A percentile compares a stretch with the other conserved stretches of the same genome.
phyloP scores from a whole-genome alignment of 345 rosid genomes.

The Noccaea caerulescens region DNA sequence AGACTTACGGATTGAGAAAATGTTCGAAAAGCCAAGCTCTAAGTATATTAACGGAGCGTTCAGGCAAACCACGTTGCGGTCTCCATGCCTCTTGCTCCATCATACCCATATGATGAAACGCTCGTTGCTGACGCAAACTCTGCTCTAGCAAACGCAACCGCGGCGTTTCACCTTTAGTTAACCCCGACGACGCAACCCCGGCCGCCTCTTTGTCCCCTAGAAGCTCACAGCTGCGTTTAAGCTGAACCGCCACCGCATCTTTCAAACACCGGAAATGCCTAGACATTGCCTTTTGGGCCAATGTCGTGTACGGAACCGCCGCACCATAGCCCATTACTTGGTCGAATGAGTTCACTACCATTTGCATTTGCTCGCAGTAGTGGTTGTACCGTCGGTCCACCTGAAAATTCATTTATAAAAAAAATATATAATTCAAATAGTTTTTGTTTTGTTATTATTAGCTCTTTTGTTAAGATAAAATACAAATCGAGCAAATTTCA shows the following conservation, averaged over 20 bases:
- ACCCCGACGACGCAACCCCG: constrained; percentile 60
- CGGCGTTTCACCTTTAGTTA: constrained; percentile 90
- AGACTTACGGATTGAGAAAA: constrained; percentile 94
- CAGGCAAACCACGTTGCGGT: constrained; percentile 97
- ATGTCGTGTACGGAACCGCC: constrained; percentile 77
- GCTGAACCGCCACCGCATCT: constrained; percentile 79
- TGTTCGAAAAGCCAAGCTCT: constrained; percentile 99
- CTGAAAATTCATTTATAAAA: constrained; percentile 40
- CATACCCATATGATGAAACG: constrained; percentile 93
- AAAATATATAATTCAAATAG: background rate
- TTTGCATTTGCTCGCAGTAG: constrained; percentile 94
- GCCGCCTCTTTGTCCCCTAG: constrained; percentile 85
- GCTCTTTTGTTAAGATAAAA: background rate
- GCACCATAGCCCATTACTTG: constrained; percentile 81
- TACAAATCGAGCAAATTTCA: background rate
- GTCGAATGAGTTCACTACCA: constrained; percentile 83
- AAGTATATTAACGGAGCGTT: constrained; percentile 90
- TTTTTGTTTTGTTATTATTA: constrained; percentile 12
- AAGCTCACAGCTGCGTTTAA: constrained; percentile 75
- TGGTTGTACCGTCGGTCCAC: constrained; percentile 89
- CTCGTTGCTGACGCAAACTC: constrained; percentile 83
- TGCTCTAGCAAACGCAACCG: constrained; percentile 81
- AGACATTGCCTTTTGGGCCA: constrained; percentile 98
- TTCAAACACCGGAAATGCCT: constrained; percentile 90
- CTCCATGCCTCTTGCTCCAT: constrained; percentile 98